Percentiles rank a stretch among this genome's conserved stretches.
phyloP scores from a whole-genome alignment of 208 protist species.

The Zelonia costaricensis region DNA sequence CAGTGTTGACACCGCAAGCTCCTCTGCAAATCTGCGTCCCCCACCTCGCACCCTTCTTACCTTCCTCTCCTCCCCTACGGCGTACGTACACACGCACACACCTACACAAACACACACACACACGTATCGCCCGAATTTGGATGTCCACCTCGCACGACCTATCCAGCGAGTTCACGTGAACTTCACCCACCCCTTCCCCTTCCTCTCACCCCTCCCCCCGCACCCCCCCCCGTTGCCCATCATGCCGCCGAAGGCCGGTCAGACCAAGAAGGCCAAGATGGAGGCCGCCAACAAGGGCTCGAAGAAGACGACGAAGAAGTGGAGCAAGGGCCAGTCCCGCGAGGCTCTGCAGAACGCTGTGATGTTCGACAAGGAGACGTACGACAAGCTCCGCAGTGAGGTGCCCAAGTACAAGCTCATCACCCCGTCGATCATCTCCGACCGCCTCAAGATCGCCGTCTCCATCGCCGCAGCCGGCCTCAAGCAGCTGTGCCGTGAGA shows the following conservation, averaged over 20 bases:
- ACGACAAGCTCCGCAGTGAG: constrained; percentile 82
- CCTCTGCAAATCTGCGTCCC: too few relatives aligned
- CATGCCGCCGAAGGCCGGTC: constrained; percentile 76
- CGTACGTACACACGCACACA: not conserved
- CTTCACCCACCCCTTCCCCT: not conserved
- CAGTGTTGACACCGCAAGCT: too few relatives aligned
- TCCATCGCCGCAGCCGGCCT: constrained; percentile 82
- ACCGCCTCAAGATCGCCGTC: constrained; percentile 89
- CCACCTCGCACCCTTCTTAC: too few relatives aligned
- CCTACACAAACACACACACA: not conserved
- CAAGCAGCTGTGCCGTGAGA: constrained; percentile 87
- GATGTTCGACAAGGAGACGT: constrained; percentile 90
- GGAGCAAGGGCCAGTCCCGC: constrained; percentile 89
- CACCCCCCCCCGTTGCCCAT: not conserved
- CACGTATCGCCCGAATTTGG: too few relatives aligned
- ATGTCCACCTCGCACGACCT: too few relatives aligned
- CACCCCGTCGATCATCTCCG: constrained; percentile 89
- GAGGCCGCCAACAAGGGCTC: constrained; percentile 70
- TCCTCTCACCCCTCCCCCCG: constrained; percentile 1
- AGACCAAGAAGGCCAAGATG: constrained; percentile 73
- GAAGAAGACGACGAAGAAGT: constrained; percentile 93
- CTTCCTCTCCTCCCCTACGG: not conserved
- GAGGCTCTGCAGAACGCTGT: constrained; percentile 92
- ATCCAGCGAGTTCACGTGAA: constrained; percentile 36
- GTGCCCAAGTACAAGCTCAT: constrained; percentile 94